Base-by-base conservation (phyloP, 495 filamentous ascomycete species). In the Tuber brumale region DNA sequence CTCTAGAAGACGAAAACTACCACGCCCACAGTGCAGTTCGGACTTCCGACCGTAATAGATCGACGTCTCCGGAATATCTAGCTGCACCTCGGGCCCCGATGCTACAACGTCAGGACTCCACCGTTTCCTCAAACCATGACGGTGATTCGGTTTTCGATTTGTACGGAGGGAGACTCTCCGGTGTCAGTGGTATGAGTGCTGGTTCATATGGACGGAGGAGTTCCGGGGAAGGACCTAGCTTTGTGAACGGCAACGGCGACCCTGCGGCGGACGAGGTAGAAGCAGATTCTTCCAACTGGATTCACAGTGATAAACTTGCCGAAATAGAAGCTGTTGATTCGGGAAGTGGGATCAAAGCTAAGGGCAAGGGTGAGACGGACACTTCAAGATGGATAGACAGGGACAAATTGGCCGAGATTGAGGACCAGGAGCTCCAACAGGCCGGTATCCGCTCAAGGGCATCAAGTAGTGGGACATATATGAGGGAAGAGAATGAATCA, bases 221-320 rank as follows among this genome's bases (percentile, higher is more conserved):
- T 37, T 79, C 77, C n/a, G 77, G 73, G 71, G 74, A 71, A 72
- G 81, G 77, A 61, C 75, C 79, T 75, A 70, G 69, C 69, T 82
- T 80, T 74, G 61, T 76, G 43, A 82, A 75, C 27, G 76, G 80
- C 31, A 74, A 66, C 44, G 71, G 46, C 70, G 72, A 57, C 19
- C 71, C 48, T 43, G 71, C 73, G 57, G 45, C 66, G n/a, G 73
- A 74, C 46, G 51, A 71, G 44, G 74, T 76, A 31, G 73, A 77
- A 72, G 85, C 87, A 43, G 90, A 92, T 57, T 86, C 87, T 77
- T 91, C 91, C 70, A 90, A 91, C 83, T 98, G 95, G 95, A 98
- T 99, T 75, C 94, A 99, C 83, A 88, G 95, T 37, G 95, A 98
- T 84, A 98, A 97, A 84, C 85, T 87, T 95, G 78, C 93, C 92